Base-by-base conservation (phyloP, 2,329 filamentous ascomycete species). In the Metarhizium rileyi region DNA sequence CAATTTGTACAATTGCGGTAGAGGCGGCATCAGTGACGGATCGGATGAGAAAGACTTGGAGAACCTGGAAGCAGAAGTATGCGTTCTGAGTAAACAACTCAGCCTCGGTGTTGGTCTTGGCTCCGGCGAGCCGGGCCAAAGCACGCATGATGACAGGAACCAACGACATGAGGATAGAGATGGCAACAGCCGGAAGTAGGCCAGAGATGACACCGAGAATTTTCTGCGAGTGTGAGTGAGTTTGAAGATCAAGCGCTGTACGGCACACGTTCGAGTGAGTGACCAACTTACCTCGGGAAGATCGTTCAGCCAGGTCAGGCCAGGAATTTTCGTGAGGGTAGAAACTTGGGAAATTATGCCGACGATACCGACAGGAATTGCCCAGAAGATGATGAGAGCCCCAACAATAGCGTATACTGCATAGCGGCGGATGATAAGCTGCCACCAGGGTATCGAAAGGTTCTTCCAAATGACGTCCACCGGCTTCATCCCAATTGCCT, bases 41-140 rank as follows among this genome's bases (percentile, higher is more conserved):
- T 6, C 87, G 83, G 36, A 97, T 81, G 47, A 97, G 70, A 72
- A 97, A 97, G 33, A 95, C 87, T 65, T 97, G 90, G n/a, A 95
- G 74, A 42, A 97, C 80, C 66, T 93, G 87, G 72, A 94, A 94
- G 53, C 78, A 79, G 61, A 95, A 98, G 74, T 94, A 97, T 59
- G 83, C 86, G 63, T 93, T 95, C 64, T 97, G 89, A 0, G 88
- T 90, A 53, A 87, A 90, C 10, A 97, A 74, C 68, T 98, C 93
- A 14, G 93, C 82, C 7, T 84, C 80, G 1, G 89, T 86, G 18
- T 82, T 67, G 1, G 88, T 91, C 8, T 90, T 87, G 55, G 84
- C 84, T 51, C 93, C 93, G 33, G 87, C 78, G 33, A 87, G 66
- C 63, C 82, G 90, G 54, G 90, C 90, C 64, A 88, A 86, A 0